phyloP scores from a whole-genome alignment of 2,329 filamentous ascomycete genomes.

The Fusarium sp. region DNA sequence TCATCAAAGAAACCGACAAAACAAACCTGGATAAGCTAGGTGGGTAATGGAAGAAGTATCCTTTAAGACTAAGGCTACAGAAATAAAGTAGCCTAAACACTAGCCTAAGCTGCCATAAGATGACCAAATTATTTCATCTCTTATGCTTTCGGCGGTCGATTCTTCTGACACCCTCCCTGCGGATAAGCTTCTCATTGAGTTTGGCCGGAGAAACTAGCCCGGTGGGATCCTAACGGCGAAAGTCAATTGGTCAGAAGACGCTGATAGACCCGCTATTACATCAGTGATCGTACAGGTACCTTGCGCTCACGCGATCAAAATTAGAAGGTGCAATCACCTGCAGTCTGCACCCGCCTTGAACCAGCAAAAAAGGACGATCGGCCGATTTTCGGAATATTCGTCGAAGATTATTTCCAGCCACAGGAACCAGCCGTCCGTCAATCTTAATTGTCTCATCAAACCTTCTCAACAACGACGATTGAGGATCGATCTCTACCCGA shows the following conservation, averaged over 20 bases:
- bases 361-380: constrained; percentile 15
- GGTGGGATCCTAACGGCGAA: background rate
- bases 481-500: background rate
- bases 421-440: background rate
- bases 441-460: constrained; percentile 19
- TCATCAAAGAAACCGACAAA: background rate
- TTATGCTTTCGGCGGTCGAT: too few species aligned
- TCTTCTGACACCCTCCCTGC: too few species aligned
- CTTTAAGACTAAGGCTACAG: too few species aligned
- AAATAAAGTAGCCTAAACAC: too few species aligned
- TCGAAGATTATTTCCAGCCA: background rate
- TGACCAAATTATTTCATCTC: too few species aligned
- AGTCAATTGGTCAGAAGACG: background rate
- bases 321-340: constrained; percentile 28
- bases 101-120: too few species aligned
- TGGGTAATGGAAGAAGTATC: too few species aligned
- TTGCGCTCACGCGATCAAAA: constrained; percentile 30
- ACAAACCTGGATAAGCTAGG: constrained; percentile 22
- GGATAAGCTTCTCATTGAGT: constrained; percentile 20
- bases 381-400: constrained; percentile 16
- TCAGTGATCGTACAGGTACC: constrained; percentile 11
- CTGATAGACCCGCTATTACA: background rate
- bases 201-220: constrained; percentile 20
- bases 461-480: too few species aligned
- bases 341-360: constrained; percentile 11